These are phyloP conservation scores for Coelastrella sp. DNA, from an alignment of 139 green algal genomes.

Conservation along the genomic window DNA sequence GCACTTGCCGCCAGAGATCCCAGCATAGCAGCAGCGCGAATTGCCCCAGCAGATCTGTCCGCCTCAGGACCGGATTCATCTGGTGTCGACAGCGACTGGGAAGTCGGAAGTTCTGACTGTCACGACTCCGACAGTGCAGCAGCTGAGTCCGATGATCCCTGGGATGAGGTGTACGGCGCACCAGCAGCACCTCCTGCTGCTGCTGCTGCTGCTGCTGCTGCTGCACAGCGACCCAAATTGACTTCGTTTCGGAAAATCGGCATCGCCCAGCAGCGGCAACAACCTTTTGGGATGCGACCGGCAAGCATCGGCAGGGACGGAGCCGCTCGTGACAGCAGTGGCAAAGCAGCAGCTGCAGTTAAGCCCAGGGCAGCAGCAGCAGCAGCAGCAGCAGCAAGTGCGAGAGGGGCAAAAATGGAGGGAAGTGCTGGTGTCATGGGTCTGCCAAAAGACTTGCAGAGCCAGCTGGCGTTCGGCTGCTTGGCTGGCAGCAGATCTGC, in stretches of 20 bases:
- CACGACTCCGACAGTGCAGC: not conserved
- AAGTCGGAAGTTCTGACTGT: not conserved
- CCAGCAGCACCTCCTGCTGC: not conserved
- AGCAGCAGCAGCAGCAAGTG: not conserved
- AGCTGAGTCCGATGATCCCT: not conserved
- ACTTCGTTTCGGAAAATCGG: not conserved
- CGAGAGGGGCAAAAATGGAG: not conserved
- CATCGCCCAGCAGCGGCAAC: not conserved
- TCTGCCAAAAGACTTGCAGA: not conserved
- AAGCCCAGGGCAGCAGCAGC: not conserved
- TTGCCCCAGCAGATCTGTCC: not conserved
- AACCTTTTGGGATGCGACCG: too few relatives aligned
- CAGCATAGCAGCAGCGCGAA: not conserved
- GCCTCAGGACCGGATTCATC: not conserved
- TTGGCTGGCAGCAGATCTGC: not conserved
- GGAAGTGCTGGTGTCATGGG: not conserved
- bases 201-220: not conserved
- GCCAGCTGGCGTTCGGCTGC: not conserved
- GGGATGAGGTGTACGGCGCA: not conserved
- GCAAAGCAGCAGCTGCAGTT: slow-evolving; percentile 3
- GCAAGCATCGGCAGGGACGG: too few relatives aligned
- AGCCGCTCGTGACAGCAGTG: not conserved
- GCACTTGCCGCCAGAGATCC: not conserved
- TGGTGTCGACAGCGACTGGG: slow-evolving; percentile 18
- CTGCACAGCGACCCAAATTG: not conserved